These are phyloP conservation scores for Heimioporus sp. DNA, from an alignment of 768 basidiomycete species.

Conservation along the genomic window DNA sequence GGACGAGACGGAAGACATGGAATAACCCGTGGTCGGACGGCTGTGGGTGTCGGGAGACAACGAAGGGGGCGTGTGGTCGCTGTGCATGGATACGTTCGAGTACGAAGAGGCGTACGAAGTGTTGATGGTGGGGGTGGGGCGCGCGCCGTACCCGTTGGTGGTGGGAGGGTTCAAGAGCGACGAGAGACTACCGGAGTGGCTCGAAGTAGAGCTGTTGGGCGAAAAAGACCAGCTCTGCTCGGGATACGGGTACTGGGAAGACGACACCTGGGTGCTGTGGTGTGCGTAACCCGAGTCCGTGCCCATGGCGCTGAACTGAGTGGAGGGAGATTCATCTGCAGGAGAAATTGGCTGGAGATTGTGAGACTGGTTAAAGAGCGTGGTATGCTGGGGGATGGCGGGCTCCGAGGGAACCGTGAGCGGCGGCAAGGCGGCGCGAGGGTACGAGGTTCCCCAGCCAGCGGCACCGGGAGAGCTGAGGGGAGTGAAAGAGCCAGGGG, in stretches of 20 bases:
- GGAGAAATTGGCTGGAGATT: slow-evolving; percentile 67
- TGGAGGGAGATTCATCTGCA: slow-evolving; percentile 64
- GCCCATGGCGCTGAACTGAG: slow-evolving; percentile 42
- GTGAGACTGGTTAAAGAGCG: slow-evolving; percentile 57
- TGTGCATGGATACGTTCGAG: slow-evolving; percentile 65
- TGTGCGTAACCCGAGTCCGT: slow-evolving; percentile 28
- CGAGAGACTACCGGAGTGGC: slow-evolving; percentile 72
- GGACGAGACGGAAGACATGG: slow-evolving; percentile 79
- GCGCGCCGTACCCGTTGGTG: slow-evolving; percentile 39
- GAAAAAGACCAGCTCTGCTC: slow-evolving; percentile 58
- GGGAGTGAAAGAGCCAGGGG: slow-evolving; percentile 77
- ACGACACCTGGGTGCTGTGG: slow-evolving; percentile 36
- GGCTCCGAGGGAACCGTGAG: slow-evolving; percentile 80
- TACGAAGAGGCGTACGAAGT: slow-evolving; percentile 68
- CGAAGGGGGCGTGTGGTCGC: slow-evolving; percentile 65
- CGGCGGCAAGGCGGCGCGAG: slow-evolving; percentile 70
- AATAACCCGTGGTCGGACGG: slow-evolving; percentile 83
- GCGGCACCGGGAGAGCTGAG: slow-evolving; percentile 55
- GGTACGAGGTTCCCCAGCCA: slow-evolving; percentile 59
- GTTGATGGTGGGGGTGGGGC: slow-evolving; percentile 68
- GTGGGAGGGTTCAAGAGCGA: slow-evolving; percentile 73
- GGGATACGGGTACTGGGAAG: slow-evolving; percentile 61
- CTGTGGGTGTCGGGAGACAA: slow-evolving; percentile 71
- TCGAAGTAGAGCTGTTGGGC: slow-evolving; percentile 52
- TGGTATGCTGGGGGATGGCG: slow-evolving; percentile 53